Evolutionary conservation across 495 filamentous ascomycete species (phyloP).

Genomic region (Bryoglossum gracile): DNA sequence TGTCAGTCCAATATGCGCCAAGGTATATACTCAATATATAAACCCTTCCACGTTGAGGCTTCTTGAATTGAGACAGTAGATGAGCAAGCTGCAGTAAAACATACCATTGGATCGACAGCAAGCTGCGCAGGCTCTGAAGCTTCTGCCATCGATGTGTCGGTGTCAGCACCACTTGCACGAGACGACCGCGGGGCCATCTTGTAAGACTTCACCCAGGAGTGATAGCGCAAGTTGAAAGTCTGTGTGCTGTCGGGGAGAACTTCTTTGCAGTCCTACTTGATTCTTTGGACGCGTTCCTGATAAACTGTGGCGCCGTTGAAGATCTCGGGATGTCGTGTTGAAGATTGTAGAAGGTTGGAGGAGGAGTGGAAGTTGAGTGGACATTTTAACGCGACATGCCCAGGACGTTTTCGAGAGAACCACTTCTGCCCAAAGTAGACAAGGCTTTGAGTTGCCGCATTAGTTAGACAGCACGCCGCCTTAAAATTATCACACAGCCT

Average conservation of each 20-base stretch:
- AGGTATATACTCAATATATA: no score
- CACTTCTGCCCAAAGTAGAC: no score
- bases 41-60: no score
- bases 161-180: conserved; percentile 37
- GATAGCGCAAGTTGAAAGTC: conserved; percentile 5
- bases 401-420: no score
- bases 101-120: conserved; percentile 40
- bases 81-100: conserved; percentile 19
- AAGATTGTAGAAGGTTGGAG: neutral
- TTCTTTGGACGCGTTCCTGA: conserved; percentile 18
- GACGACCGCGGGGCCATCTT: conserved; percentile 52
- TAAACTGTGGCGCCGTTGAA: neutral
- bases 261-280: neutral
- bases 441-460: no score
- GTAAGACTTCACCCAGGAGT: conserved; percentile 6
- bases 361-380: neutral
- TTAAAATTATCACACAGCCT: no score
- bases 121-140: conserved; percentile 41
- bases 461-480: no score
- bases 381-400: no score
- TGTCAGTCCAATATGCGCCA: conserved; percentile 16
- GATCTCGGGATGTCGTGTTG: conserved; percentile 11
- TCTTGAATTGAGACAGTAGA: no score
- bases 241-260: conserved; percentile 5
- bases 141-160: conserved; percentile 54